phyloP scores from a whole-genome alignment of 2,329 filamentous ascomycete species.

The Dactylellina leptospora region DNA sequence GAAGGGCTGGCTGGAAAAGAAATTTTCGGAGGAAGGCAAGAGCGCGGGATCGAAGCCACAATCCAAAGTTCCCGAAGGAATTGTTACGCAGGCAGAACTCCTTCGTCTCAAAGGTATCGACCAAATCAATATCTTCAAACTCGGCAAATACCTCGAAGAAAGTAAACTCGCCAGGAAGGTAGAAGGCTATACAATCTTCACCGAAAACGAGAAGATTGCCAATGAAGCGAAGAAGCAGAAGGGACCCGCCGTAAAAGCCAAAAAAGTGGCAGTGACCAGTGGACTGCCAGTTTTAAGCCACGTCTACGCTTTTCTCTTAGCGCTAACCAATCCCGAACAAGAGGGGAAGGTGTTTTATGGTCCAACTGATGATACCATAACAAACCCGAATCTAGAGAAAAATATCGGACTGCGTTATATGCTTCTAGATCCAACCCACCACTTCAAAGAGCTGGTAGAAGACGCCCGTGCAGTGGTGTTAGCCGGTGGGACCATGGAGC shows the following conservation, averaged over 20 bases:
- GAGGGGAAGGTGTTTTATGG: constrained; percentile 74
- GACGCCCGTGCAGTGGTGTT: constrained; percentile 86
- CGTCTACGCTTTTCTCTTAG: constrained; percentile 75
- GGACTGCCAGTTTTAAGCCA: constrained; percentile 69
- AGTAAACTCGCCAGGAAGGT: constrained; percentile 95
- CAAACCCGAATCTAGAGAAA: constrained; percentile 27
- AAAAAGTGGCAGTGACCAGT: constrained; percentile 54
- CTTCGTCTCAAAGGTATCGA: constrained; percentile 87
- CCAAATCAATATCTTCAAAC: constrained; percentile 91
- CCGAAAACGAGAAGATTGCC: constrained; percentile 65
- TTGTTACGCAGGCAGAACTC: constrained; percentile 75
- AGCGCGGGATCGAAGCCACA: constrained; percentile 58
- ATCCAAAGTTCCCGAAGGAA: constrained; percentile 67
- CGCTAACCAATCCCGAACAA: constrained; percentile 83
- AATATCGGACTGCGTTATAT: constrained; percentile 69
- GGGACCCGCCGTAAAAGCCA: constrained; percentile 42
- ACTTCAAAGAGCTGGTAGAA: constrained; percentile 86
- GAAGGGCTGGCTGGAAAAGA: constrained; percentile 71
- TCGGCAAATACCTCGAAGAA: constrained; percentile 85
- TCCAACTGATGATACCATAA: constrained; percentile 59
- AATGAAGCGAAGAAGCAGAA: constrained; percentile 54
- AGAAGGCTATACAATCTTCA: constrained; percentile 80
- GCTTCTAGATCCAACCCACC: constrained; percentile 86
- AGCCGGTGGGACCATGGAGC: constrained; percentile 96
- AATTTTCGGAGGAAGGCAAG: constrained; percentile 58